Percentiles rank a stretch among this genome's conserved stretches.
These are phyloP conservation scores for Kluyveromyces wickerhamii DNA, from an alignment of 805 yeast genomes.

Conservation along the genomic window DNA sequence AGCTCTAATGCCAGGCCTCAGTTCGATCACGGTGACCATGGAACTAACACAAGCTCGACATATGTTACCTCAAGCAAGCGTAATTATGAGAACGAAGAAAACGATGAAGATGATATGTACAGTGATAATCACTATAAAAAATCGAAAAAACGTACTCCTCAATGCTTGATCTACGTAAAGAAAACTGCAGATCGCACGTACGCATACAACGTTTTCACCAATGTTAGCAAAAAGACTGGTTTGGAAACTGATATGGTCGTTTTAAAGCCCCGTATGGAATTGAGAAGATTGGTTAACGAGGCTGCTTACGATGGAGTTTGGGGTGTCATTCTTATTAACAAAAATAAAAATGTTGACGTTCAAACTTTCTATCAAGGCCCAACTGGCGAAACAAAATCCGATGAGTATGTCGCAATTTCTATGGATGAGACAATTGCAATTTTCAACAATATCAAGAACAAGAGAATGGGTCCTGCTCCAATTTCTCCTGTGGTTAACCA, in stretches of 20 bases:
- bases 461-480: conserved; percentile 13
- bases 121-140: conserved; percentile 22
- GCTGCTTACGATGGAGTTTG: conserved; percentile 75
- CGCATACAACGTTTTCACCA: conserved; percentile 36
- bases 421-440: conserved; percentile 51
- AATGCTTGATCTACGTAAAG: conserved; percentile 41
- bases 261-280: conserved; percentile 35
- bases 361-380: conserved; percentile 63
- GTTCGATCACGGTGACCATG: conserved; percentile 33
- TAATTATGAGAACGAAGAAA: conserved; percentile 27
- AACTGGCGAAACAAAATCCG: conserved; percentile 72
- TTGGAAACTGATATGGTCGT: conserved; percentile 36
- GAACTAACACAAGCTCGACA: conserved; percentile 32
- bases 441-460: conserved; percentile 26
- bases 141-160: conserved; percentile 30
- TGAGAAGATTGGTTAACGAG: conserved; percentile 50
- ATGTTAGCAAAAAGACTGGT: conserved; percentile 33
- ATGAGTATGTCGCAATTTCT: conserved; percentile 70
- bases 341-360: conserved; percentile 49
- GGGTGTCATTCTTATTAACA: conserved; percentile 61
- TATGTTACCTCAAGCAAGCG: conserved; percentile 31
- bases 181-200: conserved; percentile 38
- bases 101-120: conserved; percentile 29
- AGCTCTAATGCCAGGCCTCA: conserved; percentile 33
- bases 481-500: conserved; percentile 12